Evolutionary conservation across 2,329 filamentous ascomycete genomes (phyloP), one percentile per base, ranked within the genome.

Genomic region (Fusarium sp.): DNA sequence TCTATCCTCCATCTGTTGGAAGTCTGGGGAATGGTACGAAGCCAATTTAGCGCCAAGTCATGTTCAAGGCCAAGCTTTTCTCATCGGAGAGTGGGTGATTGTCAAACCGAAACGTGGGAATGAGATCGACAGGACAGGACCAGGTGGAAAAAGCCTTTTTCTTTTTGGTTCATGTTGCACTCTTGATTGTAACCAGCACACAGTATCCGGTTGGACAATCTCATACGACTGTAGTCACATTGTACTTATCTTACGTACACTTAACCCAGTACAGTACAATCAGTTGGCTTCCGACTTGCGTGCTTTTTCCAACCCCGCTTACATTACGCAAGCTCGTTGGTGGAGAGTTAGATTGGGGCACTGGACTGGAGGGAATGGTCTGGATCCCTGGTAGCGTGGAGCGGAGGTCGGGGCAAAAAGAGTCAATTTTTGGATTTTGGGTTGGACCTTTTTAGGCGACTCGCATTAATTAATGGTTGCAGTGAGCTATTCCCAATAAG

Each of bases 241-340:
- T 12, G 20, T 10, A 46, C 30, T 38, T 34, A 20, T 59, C 57
- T 59, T 50, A 57, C 42, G 41, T 47, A 23, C 23, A 23, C 23
- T 23, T 5, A 23, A 23, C 23, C 23, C 23, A 23, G 23, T 23
- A 23, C 23, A 23, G 23, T 23, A 23, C 31, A 26, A n/a, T 44
- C 26, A n/a, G 41, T 36, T 23, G 23, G 34, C 45, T 36, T 37
- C 11, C 20, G 16, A 37, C 52, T 40, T 68, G 37, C 57, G 55
- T 56, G 36, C 31, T 23, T 44, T 45, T 30, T 34, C 37, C 34
- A 31, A 38, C 57, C 34, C 49, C 49, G 41, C 55, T 36, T 33
- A 53, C 50, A 71, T 72, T 73, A 73, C 71, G 71, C 71, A 73
- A 73, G 71, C 71, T 51, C 52, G 59, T 60, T 59, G 57, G 60